phyloP scores from a whole-genome alignment of 2,329 filamentous ascomycete species.

The Diaporthe sp. region DNA sequence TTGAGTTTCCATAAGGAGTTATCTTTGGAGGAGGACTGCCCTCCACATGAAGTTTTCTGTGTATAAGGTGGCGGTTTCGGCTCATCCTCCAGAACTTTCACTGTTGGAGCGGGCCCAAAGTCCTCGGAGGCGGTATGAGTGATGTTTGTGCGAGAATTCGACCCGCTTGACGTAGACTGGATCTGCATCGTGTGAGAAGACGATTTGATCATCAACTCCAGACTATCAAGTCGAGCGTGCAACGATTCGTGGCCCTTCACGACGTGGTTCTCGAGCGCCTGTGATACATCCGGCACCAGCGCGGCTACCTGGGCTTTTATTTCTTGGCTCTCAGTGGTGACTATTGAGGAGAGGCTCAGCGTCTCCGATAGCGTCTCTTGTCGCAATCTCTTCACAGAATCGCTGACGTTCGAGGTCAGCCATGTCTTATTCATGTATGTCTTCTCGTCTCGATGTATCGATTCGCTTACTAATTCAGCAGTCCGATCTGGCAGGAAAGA shows the following conservation, averaged over 20 bases:
- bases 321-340: background rate
- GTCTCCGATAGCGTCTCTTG: background rate
- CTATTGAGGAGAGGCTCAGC: background rate
- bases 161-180: too few relatives aligned
- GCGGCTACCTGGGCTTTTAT: background rate
- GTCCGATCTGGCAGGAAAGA: background rate
- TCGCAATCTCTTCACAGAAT: background rate
- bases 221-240: background rate
- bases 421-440: background rate
- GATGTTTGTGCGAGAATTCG: background rate
- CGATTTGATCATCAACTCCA: background rate
- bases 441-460: background rate
- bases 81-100: background rate
- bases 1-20: background rate
- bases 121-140: background rate
- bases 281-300: background rate
- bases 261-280: background rate
- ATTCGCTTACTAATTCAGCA: background rate
- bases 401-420: background rate
- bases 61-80: background rate
- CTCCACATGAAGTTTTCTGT: background rate
- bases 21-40: background rate
- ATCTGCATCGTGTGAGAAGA: background rate
- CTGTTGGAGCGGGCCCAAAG: too few relatives aligned
- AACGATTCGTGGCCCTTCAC: background rate